Base-by-base conservation (phyloP, 148 eudicot species). In the Drosera capensis region DNA sequence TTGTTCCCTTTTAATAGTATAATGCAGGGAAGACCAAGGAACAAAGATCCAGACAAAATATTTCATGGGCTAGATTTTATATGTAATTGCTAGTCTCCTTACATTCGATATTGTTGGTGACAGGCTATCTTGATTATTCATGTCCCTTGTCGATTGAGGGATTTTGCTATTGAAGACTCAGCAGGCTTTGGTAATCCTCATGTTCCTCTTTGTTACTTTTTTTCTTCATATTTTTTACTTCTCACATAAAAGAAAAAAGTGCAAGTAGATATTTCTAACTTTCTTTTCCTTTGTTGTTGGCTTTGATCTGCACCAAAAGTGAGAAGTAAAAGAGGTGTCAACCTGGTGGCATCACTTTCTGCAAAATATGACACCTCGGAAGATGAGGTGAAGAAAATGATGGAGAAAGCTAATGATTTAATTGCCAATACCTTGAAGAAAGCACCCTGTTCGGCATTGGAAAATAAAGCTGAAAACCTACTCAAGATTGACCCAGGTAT, bases 111-210 rank as follows among this genome's bases (percentile, higher is more conserved):
- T n/a, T 21, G 12, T 57, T 38, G 52, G 53, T 49, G 41, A 53
- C 95, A 92, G 99, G 95, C 88, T 26, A 77, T 92, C 57, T 66
- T 92, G 68, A 63, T 92, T 43, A 63, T 92, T 62, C 99, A 92
- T 49, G 53, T 85, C 40, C 99, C 99, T 53, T 47, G 56, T 40
- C 64, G 54, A 49, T 62, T 67, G 44, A 78, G 99, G 65, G 85
- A 76, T 25, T 75, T 80, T 62, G 36, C 45, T 24, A 42, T 81
- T 40, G 52, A 61, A 25, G 94, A 81, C 57, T 72, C 77, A 5
- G 60, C 75, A 18, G 46, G 59, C 34, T 68, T 85, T 40, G 88
- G 99, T 92, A 74, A 55, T 23, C 24, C 42, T 38, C 51, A n/a
- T n/a, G n/a, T n/a, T n/a, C n/a, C n/a, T n/a, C n/a, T n/a, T n/a